These are phyloP conservation scores for Citrus trifoliata DNA, from an alignment of 345 rosid species.

Conservation along the genomic window DNA sequence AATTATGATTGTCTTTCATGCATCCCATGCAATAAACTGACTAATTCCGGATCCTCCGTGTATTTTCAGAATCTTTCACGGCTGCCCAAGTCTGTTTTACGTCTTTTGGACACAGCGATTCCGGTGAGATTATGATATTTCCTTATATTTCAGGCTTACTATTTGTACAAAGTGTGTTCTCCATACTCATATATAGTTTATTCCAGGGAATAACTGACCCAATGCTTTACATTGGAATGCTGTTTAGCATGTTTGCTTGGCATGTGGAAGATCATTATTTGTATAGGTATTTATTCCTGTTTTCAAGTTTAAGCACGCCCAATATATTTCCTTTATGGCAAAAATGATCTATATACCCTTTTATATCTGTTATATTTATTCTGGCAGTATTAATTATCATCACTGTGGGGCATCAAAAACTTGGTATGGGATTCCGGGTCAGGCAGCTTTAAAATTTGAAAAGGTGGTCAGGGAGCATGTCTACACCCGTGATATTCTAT, in stretches of 20 bases:
- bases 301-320: background rate
- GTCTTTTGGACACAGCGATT: constrained; percentile 79
- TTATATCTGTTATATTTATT: constrained; percentile 2
- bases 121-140: constrained; percentile 43
- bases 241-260: constrained; percentile 99
- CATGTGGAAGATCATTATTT: constrained; percentile 99
- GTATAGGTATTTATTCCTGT: constrained; percentile 60
- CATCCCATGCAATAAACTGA: background rate
- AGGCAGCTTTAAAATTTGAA: constrained; percentile 89
- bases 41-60: constrained; percentile 1
- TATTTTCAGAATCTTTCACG: constrained; percentile 77
- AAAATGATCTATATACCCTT: background rate
- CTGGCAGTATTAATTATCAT: constrained; percentile 90
- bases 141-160: background rate
- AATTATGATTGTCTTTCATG: constrained; percentile 6
- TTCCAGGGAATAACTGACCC: constrained; percentile 99
- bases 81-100: constrained; percentile 78
- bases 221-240: constrained; percentile 99
- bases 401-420: constrained; percentile 99
- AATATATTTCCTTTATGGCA: background rate
- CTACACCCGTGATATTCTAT: constrained; percentile 68
- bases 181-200: constrained; percentile 16
- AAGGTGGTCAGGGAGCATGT: constrained; percentile 86
- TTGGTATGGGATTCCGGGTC: constrained; percentile 98
- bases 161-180: background rate